Base-by-base conservation (phyloP, 495 filamentous ascomycete species). In the Paragyromitra xinjiangensis region DNA sequence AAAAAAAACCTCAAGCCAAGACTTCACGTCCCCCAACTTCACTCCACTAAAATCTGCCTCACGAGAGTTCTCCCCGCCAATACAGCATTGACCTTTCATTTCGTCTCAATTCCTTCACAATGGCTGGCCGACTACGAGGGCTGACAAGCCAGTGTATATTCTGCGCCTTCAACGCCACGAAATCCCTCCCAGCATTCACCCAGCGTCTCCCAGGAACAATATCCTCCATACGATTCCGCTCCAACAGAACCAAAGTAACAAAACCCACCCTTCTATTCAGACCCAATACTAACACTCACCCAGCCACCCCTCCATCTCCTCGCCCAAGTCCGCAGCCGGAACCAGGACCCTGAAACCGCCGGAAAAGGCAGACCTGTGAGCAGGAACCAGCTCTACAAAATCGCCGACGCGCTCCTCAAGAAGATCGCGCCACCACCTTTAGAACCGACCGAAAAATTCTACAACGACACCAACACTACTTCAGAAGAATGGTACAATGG, bases 111-210 rank as follows among this genome's bases (percentile, higher is more conserved):
- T 55, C 19, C 24, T 40, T 29, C 2, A 64, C 50, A 71, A 80
- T 80, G 78, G 67, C 73, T 53, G 39, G 63, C 50, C 62, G 78
- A 40, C 67, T 78, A 22, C 65, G 78, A 40, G 55, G 64, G 22
- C 6, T 79, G 42, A 42, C 75, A 37, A 51, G 42, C 42, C 61
- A 62, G 29, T 80, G 75, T 40, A 53, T 80, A 29, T 80, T 80
- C 45, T 78, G 78, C 34, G 11, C 73, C 16, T 59, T 78, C 34
- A 64, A 48, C 37, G 34, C 69, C 34, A 19, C 69, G 6, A 64
- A 29, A 11, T 44, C 62, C n/a, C 29, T 26, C 34, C 50, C 48
- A 22, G 34, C 9, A 9, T 29, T 66, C 51, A 34, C 69, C 4
- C 42, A 53, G 11, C 56, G 26, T 12, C 66, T 70, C 29, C 74